Evolutionary conservation across 805 yeast genomes (phyloP).

Genomic region (Candida michaelii): DNA sequence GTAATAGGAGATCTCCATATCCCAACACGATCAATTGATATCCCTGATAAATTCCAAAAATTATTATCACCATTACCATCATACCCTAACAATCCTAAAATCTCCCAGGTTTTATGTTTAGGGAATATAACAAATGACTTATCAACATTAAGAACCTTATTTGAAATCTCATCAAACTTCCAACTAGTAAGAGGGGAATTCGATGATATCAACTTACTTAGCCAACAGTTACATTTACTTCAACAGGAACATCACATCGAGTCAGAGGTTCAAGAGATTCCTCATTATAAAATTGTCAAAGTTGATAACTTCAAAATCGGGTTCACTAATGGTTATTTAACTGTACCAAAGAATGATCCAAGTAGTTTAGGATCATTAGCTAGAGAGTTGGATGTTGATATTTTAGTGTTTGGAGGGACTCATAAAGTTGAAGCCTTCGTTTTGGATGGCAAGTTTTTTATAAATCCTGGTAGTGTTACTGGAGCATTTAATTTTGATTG

Average conservation of each 20-base stretch:
- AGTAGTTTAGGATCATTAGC: constrained; percentile 79
- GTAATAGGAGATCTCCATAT: constrained; percentile 90
- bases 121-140: constrained; percentile 79
- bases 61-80: constrained; percentile 66
- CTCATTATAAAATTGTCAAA: constrained; percentile 66
- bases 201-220: constrained; percentile 50
- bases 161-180: constrained; percentile 67
- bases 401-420: constrained; percentile 90
- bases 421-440: constrained; percentile 92
- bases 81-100: constrained; percentile 53
- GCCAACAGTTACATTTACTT: constrained; percentile 27
- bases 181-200: constrained; percentile 81
- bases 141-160: constrained; percentile 61
- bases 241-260: constrained; percentile 13
- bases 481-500: constrained; percentile 76
- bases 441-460: constrained; percentile 85
- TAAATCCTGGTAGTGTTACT: constrained; percentile 97
- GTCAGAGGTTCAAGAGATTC: constrained; percentile 25
- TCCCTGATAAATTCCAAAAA: constrained; percentile 65
- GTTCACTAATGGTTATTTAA: constrained; percentile 76
- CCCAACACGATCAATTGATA: constrained; percentile 76
- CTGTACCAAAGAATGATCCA: constrained; percentile 86
- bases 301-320: constrained; percentile 79
- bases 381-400: constrained; percentile 87
- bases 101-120: constrained; percentile 77